Base-by-base conservation (phyloP, 2,329 filamentous ascomycete species). In the Botrytis pseudocinerea region DNA sequence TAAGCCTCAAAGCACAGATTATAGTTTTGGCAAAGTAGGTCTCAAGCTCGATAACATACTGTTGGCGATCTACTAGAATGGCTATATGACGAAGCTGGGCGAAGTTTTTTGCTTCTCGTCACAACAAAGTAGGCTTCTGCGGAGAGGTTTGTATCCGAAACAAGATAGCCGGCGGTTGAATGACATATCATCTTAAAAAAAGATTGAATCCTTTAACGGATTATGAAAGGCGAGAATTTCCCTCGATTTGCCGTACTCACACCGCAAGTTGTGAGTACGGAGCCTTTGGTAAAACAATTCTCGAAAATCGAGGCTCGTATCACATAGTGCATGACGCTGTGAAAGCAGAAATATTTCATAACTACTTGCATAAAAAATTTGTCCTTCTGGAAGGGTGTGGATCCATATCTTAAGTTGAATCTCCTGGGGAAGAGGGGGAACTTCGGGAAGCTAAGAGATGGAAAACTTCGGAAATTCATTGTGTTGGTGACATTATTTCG, bases 401-500 rank as follows among this genome's bases (percentile, higher is more conserved):
- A 54, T 28, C 14, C 14, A 54, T 54, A 28, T 54, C 14, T 28
- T 18, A 28, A n/a, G n/a, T 54, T 54, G 14, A 18, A 28, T 54
- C n/a, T 54, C n/a, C 14, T 54, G 16, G 51, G 51, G 0, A 54
- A 16, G 25, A 54, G 51, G n/a, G n/a, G 2, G 6, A 28, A 18
- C 7, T 54, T 54, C 7, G 51, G 51, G 25, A 28, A 54, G 51
- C 12, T n/a, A 54, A 4, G 4, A 0, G n/a, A 12, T 16, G 12
- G 12, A 54, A n/a, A 5, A 25, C 12, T 54, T 5, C 0, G 2
- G 16, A 1, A 0, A n/a, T n/a, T n/a, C 9, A n/a, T n/a, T 10
- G 4, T 51, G 8, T 51, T 25, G 25, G 22, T 12, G 48, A n/a
- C n/a, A n/a, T 25, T 51, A 2, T 20, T 20, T 10, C 25, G 20